Evolutionary conservation across 768 basidiomycete genomes (phyloP), one percentile per base, ranked within the genome.

Genomic region (Trametes cubensis): DNA sequence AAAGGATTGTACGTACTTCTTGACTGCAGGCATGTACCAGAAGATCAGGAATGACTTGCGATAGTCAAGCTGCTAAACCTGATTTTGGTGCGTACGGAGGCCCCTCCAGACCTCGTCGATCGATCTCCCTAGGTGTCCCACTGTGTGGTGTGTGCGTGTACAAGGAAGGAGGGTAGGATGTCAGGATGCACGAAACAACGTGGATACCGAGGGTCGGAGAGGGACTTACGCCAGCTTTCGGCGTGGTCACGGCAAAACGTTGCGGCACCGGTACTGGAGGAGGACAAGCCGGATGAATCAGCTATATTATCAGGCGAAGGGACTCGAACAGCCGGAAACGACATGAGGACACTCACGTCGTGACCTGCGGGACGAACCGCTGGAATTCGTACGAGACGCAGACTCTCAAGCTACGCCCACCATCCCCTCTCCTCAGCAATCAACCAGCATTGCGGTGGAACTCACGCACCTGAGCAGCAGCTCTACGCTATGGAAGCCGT

Each of bases 231-330:
- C 63, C 63, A 64, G 28, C 30, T 14, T 38, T 60, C 55, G 25
- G 63, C 58, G 42, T 64, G 60, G 45, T 64, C 58, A 38, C 63
- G 63, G 39, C 56, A 64, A 21, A 64, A 64, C 23, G 60, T 49
- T 40, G 17, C 13, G 18, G 17, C 60, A 8, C 58, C 63, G 8
- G 47, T 52, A 13, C 63, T 64, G 14, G 20, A 23, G 38, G 23
- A 3, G 34, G 34, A 34, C 10, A 11, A 34, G 34, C 34, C 34
- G 34, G 34, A 34, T 34, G 11, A 34, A 34, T 34, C 34, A 34
- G 34, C 34, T 5, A 14, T 20, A 34, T 25, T 5, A 39, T 42
- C 2, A 34, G 13, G 14, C 39, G 38, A 34, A 13, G 28, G 23
- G 10, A 20, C 18, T 34, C 6, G 52, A 23, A 39, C 1, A 6